Evolutionary conservation across 805 yeast species (phyloP).

Genomic region (Metschnikowia corniflorae): DNA sequence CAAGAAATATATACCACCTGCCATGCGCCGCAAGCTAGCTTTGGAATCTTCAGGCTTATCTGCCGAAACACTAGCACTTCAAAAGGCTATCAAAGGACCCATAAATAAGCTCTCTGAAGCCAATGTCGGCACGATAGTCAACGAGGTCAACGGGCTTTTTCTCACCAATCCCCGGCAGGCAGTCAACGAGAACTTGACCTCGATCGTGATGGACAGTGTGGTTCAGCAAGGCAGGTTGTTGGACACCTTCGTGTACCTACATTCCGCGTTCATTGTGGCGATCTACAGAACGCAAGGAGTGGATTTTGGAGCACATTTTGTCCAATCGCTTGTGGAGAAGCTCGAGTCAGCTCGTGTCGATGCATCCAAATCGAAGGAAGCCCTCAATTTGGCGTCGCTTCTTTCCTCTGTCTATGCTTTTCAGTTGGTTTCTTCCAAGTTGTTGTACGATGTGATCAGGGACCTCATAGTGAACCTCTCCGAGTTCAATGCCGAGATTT

Average conservation of each 20-base stretch:
- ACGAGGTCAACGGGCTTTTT: conserved; percentile 63
- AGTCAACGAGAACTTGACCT: conserved; percentile 69
- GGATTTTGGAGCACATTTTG: conserved; percentile 83
- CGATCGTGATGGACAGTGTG: conserved; percentile 61
- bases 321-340: conserved; percentile 75
- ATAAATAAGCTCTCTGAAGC: conserved; percentile 88
- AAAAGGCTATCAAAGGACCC: conserved; percentile 71
- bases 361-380: conserved; percentile 37
- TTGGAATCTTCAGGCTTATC: conserved; percentile 35
- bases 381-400: conserved; percentile 67
- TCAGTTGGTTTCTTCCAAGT: conserved; percentile 67
- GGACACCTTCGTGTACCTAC: conserved; percentile 75
- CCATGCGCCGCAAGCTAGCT: conserved; percentile 57
- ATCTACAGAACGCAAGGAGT: conserved; percentile 76
- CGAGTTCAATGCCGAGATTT: conserved; percentile 73
- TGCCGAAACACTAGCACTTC: conserved; percentile 44
- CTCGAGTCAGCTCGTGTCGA: conserved; percentile 45
- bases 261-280: conserved; percentile 73
- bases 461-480: conserved; percentile 51
- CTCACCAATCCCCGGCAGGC: conserved; percentile 67
- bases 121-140: conserved; percentile 66
- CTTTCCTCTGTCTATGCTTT: conserved; percentile 74
- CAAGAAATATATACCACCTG: conserved; percentile 78
- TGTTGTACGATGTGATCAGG: conserved; percentile 74
- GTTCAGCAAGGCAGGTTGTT: conserved; percentile 59